Evolutionary conservation across 768 basidiomycete genomes (phyloP), one percentile per base, ranked within the genome.

Genomic region (Boletus eberwhitei): DNA sequence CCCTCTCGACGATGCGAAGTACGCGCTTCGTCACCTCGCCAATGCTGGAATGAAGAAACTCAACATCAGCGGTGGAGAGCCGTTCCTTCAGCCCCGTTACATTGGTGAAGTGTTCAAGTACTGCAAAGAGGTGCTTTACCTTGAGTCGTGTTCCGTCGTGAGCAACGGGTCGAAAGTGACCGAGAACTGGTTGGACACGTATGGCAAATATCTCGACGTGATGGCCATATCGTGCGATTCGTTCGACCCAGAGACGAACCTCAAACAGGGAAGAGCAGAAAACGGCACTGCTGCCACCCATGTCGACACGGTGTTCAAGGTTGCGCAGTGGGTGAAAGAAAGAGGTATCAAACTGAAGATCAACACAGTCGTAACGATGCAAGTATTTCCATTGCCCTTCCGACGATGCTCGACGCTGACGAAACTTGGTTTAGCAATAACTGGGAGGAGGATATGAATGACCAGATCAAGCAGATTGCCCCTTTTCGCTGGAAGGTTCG

Each of bases 191-290:
- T 47, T 75, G 26, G 67, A 70, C 14, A 64, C 52, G 22, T 74
- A 73, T 38, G 71, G 74, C 0, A 24, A 64, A 41, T 74, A 71
- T 50, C 61, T 75, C 42, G 72, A 74, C 40, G 48, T 73, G 40
- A 71, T 74, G 62, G 71, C 73, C 12, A 71, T 75, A 13, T 73
- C 72, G 11, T 72, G 73, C 31, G 73, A 75, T 46, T 58, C 53
- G 14, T 75, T 74, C 46, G 71, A 69, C 43, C 19, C 53, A 0
- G 72, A 72, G 43, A 66, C 65, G 7, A 75, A 73, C 50, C 54
- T 66, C 26, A 59, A 53, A 16, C 59, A 68, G 39, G 69, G 70
- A 55, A n/a, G 65, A 32, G 45, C 60, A 4, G 72, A 73, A 42
- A 69, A 71, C 4, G 65, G 62, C 7, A 61, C 53, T 26, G 44